These are phyloP conservation scores for Catharanthus roseus DNA, from an alignment of 257 asterid species.

Conservation along the genomic window DNA sequence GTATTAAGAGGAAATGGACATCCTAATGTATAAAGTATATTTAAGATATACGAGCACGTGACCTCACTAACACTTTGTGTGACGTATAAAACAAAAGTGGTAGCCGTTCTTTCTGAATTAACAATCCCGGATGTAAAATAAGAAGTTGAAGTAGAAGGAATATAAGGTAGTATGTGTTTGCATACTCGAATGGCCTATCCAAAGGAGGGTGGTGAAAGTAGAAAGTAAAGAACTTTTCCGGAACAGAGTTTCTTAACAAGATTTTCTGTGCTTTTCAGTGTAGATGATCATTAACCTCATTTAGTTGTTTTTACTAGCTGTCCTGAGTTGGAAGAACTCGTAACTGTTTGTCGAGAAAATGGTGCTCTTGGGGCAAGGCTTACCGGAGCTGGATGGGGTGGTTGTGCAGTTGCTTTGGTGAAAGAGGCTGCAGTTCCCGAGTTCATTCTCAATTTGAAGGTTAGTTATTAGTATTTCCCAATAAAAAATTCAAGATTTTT, in stretches of 20 bases:
- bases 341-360: constrained; percentile 55
- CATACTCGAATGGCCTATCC: not conserved
- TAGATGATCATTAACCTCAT: not conserved
- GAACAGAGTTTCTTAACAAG: not conserved
- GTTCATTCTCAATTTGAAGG: constrained; percentile 88
- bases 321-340: constrained; percentile 92
- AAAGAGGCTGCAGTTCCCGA: constrained; percentile 76
- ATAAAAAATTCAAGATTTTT: not conserved
- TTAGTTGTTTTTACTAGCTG: constrained; percentile 41
- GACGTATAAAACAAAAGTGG: not conserved
- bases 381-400: constrained; percentile 99
- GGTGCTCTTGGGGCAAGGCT: constrained; percentile 96
- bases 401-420: constrained; percentile 96
- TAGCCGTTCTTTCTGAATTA: too few species aligned
- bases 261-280: not conserved
- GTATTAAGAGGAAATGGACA: not conserved
- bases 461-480: constrained; percentile 16
- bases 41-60: not conserved
- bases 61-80: not conserved
- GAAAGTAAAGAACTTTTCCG: not conserved
- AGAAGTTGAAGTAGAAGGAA: not conserved
- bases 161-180: not conserved
- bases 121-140: too few species aligned
- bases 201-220: not conserved
- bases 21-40: not conserved